Evolutionary conservation across 169 alveolate species (phyloP).

Genomic region (Theileria parva): DNA sequence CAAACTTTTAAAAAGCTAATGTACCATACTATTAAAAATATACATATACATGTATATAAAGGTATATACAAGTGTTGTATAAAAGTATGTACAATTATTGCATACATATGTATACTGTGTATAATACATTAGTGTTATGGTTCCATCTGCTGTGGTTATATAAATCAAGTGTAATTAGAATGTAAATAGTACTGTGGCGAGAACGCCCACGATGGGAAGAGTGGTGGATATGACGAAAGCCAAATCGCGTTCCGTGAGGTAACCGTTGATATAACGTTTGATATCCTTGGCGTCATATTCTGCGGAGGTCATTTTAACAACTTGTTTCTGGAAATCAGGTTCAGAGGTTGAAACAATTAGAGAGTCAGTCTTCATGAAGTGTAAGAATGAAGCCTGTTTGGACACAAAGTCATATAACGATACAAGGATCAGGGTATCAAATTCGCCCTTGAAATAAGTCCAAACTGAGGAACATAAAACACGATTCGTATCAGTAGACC

Average conservation of each 20-base stretch:
- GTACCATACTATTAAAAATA: not conserved
- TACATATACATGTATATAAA: not conserved
- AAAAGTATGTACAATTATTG: not conserved
- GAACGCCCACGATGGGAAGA: not conserved
- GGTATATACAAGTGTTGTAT: not conserved
- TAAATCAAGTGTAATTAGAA: not conserved
- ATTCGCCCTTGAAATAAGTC: constrained; percentile 4
- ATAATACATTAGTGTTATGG: not conserved
- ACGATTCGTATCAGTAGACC: not conserved
- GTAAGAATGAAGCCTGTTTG: not conserved
- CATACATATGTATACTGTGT: not conserved
- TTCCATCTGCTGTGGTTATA: not conserved
- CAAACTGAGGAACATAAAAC: not conserved
- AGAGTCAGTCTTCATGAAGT: not conserved
- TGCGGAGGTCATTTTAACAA: not conserved
- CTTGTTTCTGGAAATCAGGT: not conserved
- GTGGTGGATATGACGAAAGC: not conserved
- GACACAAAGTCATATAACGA: not conserved
- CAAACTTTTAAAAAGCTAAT: constrained; percentile 17
- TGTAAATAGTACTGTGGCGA: not conserved
- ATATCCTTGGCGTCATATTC: not conserved
- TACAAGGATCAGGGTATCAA: not conserved
- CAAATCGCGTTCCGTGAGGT: not conserved
- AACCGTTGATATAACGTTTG: not conserved
- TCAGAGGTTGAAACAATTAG: not conserved